Percentiles rank a stretch among this genome's conserved stretches.
phyloP scores from a whole-genome alignment of 192 early-diverging fungal species.

The Coemansia javaensis region DNA sequence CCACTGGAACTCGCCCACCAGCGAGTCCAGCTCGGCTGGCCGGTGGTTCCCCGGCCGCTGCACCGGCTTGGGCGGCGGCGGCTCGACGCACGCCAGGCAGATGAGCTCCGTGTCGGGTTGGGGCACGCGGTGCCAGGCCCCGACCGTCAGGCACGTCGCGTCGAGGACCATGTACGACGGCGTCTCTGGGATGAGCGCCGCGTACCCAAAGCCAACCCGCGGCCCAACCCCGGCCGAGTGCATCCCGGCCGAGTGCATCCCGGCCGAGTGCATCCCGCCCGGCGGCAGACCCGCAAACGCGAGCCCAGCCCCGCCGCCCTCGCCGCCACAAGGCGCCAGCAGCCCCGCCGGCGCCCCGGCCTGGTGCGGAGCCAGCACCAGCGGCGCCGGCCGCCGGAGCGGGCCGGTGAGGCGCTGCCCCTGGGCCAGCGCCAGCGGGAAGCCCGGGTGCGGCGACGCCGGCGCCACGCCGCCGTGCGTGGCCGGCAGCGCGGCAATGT shows the following conservation, averaged over 20 bases:
- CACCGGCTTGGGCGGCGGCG: slow-evolving; percentile 42
- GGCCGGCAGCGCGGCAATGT: no score
- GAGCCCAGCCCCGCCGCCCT: no score
- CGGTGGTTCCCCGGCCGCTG: slow-evolving; percentile 49
- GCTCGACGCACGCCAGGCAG: slow-evolving; percentile 45
- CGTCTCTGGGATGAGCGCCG: slow-evolving; percentile 31
- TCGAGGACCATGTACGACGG: slow-evolving; percentile 47
- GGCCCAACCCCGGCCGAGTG: background rate
- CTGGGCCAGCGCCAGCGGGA: no score
- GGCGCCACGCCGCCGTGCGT: no score
- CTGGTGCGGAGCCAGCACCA: slow-evolving; percentile 19
- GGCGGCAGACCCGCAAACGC: background rate
- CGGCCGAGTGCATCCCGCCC: background rate
- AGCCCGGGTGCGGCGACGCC: no score
- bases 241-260: background rate
- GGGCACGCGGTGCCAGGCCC: slow-evolving; percentile 42
- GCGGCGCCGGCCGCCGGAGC: slow-evolving; percentile 28
- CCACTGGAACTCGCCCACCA: slow-evolving; percentile 51
- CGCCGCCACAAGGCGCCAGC: no score
- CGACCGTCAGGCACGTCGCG: slow-evolving; percentile 31
- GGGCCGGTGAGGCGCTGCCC: background rate
- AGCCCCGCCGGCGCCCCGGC: background rate
- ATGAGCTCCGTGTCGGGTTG: slow-evolving; percentile 41
- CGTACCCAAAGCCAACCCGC: slow-evolving; percentile 12
- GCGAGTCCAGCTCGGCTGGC: slow-evolving; percentile 46